Evolutionary conservation across 164 flowering plant genomes (phyloP), one percentile per base, ranked within the genome.

Genomic region (Chimonanthus praecox): DNA sequence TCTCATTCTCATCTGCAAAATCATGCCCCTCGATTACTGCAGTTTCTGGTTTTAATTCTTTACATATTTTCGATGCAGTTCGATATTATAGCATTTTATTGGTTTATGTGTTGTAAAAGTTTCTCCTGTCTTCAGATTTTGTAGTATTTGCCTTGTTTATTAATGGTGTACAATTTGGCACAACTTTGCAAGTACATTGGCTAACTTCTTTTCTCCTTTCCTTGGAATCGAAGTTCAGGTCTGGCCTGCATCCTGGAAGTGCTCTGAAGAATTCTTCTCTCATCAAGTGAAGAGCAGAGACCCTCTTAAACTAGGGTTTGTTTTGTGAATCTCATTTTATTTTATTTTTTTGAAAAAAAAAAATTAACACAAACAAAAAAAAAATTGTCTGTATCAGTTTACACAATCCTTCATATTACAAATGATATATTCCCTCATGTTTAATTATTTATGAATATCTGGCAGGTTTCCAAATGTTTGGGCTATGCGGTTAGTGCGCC

Each of bases 221-320:
- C 11, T 33, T 65, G 47, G 7, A 72, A 72, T 58, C 47, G 47
- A 94, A 97, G 88, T 74, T 75, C 83, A 86, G 61, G 75, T 74
- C 67, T 85, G 92, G 66, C 98, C 92, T 71, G 99, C 95, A 75
- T 88, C 97, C 33, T 95, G 99, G 99, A 92, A 85, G 83, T 95
- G 99, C 86, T 91, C 99, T 33, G 99, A 95, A 80, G 98, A 92
- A 76, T 88, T 84, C 67, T 92, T 95, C 70, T 80, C 92, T 8
- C 60, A 82, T 58, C 90, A 87, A 75, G 89, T 95, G 77, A 88
- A 84, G 88, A 86, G 76, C 71, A 86, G 93, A 85, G 99, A 95
- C 82, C 98, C 98, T 66, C 92, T 92, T 68, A 87, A 89, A 76
- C 73, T 89, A 4, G 99, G 99, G 99, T 95, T 60, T 65, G 92